These are phyloP conservation scores for Corylus heterophylla DNA, from an alignment of 306 rosid species.

Conservation along the genomic window DNA sequence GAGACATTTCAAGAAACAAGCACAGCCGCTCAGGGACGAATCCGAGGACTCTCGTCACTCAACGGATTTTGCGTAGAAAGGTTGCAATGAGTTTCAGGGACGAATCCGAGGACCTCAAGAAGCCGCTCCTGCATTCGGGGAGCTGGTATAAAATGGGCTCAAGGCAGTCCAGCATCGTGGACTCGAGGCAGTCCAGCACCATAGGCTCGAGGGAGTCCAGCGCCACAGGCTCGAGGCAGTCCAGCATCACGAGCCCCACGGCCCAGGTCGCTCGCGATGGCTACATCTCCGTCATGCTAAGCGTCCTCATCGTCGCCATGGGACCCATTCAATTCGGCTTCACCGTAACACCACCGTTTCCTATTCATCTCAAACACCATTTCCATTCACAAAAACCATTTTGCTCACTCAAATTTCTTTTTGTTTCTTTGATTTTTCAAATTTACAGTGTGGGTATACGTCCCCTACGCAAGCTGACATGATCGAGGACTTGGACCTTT, in stretches of 20 bases:
- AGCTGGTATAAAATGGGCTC: slow-evolving; percentile 89
- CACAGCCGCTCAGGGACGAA: too few relatives aligned
- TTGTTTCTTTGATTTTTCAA: background rate
- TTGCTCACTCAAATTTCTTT: background rate
- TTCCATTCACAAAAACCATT: background rate
- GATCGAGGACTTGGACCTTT: slow-evolving; percentile 55
- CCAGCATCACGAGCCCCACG: slow-evolving; percentile 58
- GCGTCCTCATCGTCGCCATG: slow-evolving; percentile 80
- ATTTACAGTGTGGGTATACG: slow-evolving; percentile 61
- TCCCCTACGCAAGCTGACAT: slow-evolving; percentile 76
- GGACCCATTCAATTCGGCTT: slow-evolving; percentile 91
- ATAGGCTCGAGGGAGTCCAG: slow-evolving; percentile 79
- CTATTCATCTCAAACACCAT: background rate
- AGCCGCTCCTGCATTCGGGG: slow-evolving; percentile 82
- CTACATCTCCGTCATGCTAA: slow-evolving; percentile 63
- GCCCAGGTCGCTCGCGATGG: slow-evolving; percentile 62
- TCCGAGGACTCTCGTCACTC: too few relatives aligned
- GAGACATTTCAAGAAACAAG: too few relatives aligned
- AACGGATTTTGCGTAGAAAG: background rate
- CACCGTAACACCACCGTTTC: slow-evolving; percentile 37
- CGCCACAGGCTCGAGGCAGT: background rate
- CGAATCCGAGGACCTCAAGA: slow-evolving; percentile 60
- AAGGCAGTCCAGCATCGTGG: slow-evolving; percentile 55
- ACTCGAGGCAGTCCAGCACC: slow-evolving; percentile 29
- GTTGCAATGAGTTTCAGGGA: slow-evolving; percentile 63